Evolutionary conservation across 2,329 filamentous ascomycete species (phyloP).

Genomic region (Cladophialophora exuberans): DNA sequence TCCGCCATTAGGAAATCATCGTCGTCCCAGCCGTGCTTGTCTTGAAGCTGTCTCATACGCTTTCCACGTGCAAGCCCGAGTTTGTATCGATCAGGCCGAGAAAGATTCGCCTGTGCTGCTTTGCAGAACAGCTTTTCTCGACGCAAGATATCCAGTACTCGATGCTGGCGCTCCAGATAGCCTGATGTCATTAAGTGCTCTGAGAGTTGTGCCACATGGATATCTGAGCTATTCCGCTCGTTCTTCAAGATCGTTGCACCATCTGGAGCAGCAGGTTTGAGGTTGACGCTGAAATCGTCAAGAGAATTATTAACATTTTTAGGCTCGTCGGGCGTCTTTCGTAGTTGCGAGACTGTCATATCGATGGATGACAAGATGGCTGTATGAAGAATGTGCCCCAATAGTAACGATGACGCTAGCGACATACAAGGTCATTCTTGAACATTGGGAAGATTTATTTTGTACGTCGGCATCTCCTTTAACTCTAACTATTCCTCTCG

Average conservation of each 20-base stretch:
- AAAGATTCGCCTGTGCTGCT: conserved; percentile 52
- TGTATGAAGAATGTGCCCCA: too few relatives aligned
- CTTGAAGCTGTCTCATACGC: conserved; percentile 49
- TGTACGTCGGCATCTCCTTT: too few relatives aligned
- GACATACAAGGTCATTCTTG: too few relatives aligned
- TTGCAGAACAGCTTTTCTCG: conserved; percentile 54
- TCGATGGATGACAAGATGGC: too few relatives aligned
- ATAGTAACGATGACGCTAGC: too few relatives aligned
- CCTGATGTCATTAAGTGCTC: conserved; percentile 47
- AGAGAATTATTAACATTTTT: too few relatives aligned
- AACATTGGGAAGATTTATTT: too few relatives aligned
- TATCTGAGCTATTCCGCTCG: conserved; percentile 49
- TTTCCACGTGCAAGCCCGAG: conserved; percentile 56
- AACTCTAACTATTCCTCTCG: too few relatives aligned
- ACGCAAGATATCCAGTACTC: conserved; percentile 48
- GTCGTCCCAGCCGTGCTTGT: conserved; percentile 50
- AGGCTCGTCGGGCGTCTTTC: too few relatives aligned
- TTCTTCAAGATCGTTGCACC: conserved; percentile 49
- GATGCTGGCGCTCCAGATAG: conserved; percentile 53
- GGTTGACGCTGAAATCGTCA: conserved; percentile 52
- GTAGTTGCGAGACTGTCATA: too few relatives aligned
- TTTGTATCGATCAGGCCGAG: conserved; percentile 54
- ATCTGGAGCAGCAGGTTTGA: conserved; percentile 47
- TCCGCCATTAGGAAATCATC: conserved; percentile 54
- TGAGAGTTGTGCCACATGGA: conserved; percentile 49